Evolutionary conservation across 768 basidiomycete species (phyloP), one percentile per base, ranked within the genome.

Genomic region (Leucocoprinus sp.): DNA sequence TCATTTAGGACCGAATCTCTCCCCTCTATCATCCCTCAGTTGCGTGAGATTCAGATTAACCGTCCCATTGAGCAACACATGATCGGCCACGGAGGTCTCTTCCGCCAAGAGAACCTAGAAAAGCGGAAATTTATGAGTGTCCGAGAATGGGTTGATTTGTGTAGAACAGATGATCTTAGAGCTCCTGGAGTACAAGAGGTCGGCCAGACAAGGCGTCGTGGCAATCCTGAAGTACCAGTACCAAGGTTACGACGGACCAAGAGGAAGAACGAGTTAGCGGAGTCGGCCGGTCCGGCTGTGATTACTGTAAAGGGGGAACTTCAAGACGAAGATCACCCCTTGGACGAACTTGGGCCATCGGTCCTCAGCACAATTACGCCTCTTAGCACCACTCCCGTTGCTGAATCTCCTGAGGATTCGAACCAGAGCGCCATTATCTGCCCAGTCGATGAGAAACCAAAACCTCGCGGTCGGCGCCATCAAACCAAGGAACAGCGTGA

Each of bases 31-130:
- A 74, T 74, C 15, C 68, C 75, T n/a, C 81, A 88, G 50, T 72
- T 99, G 17, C 69, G 72, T 8, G 55, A 70, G 4, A 78, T 97
- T 49, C 84, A 84, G 60, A 84, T 99, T 50, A 82, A 79, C 64
- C 77, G 78, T 12, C 93, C 96, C 2, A 98, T 98, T 54, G 91
- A 93, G 59, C 95, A 98, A 60, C 80, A 83, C 59, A 91, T 97
- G 82, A 66, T 82, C 31, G 95, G 95, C 7, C 74, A 76, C 44
- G 80, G 78, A 4, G 95, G 95, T 2, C 72, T 93, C 5, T 98
- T 91, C 61, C 79, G 89, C 17, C 84, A 90, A 54, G 79, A 90
- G 64, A 98, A 96, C 58, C 74, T 96, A 57, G 91, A 91, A 67
- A 92, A 89, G 63, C 75, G 87, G 50, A 79, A 79, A 53, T 61